Evolutionary conservation across 805 yeast genomes (phyloP).

Genomic region (Starmera dryadoides): DNA sequence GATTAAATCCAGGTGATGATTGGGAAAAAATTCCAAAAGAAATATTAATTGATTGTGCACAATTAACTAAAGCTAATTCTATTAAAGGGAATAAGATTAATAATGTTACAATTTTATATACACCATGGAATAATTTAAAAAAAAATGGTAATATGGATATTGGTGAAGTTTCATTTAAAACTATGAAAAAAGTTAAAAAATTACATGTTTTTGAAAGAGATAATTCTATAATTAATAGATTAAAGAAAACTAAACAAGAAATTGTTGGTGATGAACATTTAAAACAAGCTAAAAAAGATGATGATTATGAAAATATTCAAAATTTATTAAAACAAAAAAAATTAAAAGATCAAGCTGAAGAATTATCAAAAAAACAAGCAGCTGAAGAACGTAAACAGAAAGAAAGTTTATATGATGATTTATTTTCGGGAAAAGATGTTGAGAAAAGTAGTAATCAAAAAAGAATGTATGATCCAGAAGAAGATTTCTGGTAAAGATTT

Average conservation of each 20-base stretch:
- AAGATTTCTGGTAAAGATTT: slow-evolving; percentile 39
- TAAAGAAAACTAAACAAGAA: slow-evolving; percentile 61
- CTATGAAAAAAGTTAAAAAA: slow-evolving; percentile 45
- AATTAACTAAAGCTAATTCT: slow-evolving; percentile 70
- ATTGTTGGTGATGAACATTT: slow-evolving; percentile 23
- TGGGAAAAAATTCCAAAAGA: slow-evolving; percentile 44
- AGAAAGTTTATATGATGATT: slow-evolving; percentile 38
- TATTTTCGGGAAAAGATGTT: slow-evolving; percentile 39
- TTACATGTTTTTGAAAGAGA: slow-evolving; percentile 48
- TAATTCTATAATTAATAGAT: slow-evolving; percentile 50
- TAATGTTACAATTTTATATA: slow-evolving; percentile 59
- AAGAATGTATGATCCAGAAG: slow-evolving; percentile 48
- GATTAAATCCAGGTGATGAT: slow-evolving; percentile 39
- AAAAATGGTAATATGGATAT: slow-evolving; percentile 67
- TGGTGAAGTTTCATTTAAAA: slow-evolving; percentile 73
- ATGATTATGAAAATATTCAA: slow-evolving; percentile 25
- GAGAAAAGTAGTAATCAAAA: slow-evolving; percentile 37
- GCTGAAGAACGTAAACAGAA: slow-evolving; percentile 33
- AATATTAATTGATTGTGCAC: slow-evolving; percentile 50
- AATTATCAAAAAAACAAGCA: slow-evolving; percentile 28
- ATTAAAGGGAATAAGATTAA: slow-evolving; percentile 68
- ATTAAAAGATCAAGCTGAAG: slow-evolving; percentile 19
- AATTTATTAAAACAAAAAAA: slow-evolving; percentile 18
- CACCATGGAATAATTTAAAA: slow-evolving; percentile 66
- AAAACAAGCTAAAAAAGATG: slow-evolving; percentile 30